Conservation (phyloP, 352 stramenopile species). For the Phytophthora capsici region DNA sequence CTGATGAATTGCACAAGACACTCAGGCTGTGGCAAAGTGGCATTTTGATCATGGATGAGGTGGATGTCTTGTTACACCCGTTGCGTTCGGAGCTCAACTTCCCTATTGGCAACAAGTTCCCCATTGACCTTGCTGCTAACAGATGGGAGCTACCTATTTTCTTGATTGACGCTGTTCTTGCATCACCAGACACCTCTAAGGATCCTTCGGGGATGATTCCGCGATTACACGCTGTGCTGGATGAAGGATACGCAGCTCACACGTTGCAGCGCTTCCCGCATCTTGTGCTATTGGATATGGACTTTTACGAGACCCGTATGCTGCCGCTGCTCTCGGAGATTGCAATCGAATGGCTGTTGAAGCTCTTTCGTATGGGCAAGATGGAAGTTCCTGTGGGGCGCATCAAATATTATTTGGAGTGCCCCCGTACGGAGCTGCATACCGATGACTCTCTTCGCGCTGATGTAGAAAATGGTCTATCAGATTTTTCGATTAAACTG, state of each 20-base stretch:
- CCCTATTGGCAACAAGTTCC: slow-evolving; percentile 92
- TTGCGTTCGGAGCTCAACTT: slow-evolving; percentile 93
- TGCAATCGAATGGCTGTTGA: slow-evolving; percentile 82
- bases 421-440: slow-evolving; percentile 62
- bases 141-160: slow-evolving; percentile 94
- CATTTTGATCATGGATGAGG: slow-evolving; percentile 94
- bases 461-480: slow-evolving; percentile 78
- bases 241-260: slow-evolving; percentile 92
- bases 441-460: slow-evolving; percentile 78
- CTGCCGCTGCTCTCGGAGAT: slow-evolving; percentile 94
- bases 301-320: slow-evolving; percentile 95
- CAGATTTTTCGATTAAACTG: slow-evolving; percentile 95
- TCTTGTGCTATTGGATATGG: slow-evolving; percentile 96
- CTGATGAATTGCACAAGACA: slow-evolving; percentile 90
- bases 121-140: slow-evolving; percentile 89
- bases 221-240: slow-evolving; percentile 90
- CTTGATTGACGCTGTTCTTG: slow-evolving; percentile 95
- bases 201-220: slow-evolving; percentile 33
- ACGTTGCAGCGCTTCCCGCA: slow-evolving; percentile 97
- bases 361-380: slow-evolving; percentile 93
- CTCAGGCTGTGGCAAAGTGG: slow-evolving; percentile 93
- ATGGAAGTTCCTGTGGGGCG: slow-evolving; percentile 89
- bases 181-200: slow-evolving; percentile 15
- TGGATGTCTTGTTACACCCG: slow-evolving; percentile 92
- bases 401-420: slow-evolving; percentile 76